Percentiles rank a stretch among this genome's conserved stretches.
These are phyloP conservation scores for Zea mays DNA, from an alignment of 176 grass and related monocot genomes.

Conservation along the genomic window Zm-B73-REFERENCE-NAM-5.0 NC_050097.1:216931501-216932000, in stretches of 20 bases:
- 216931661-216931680: too few species aligned
- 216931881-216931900: constrained; percentile 94
- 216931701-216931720: too few species aligned
- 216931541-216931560: not conserved
- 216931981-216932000: constrained; percentile 30
- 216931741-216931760: not conserved
- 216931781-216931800: constrained; percentile 23
- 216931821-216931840: constrained; percentile 85
- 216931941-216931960: constrained; percentile 79
- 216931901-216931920: constrained; percentile 73
- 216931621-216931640: too few species aligned
- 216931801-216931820: constrained; percentile 95
- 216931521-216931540: not conserved
- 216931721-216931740: not conserved
- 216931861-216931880: constrained; percentile 85
- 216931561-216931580: constrained; percentile 15
- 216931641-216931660: too few species aligned
- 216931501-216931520: constrained; percentile 14
- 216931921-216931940: constrained; percentile 94
- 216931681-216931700: too few species aligned
- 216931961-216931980: constrained; percentile 10
- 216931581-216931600: not conserved
- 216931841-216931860: constrained; percentile 63
- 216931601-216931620: too few species aligned
- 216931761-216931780: constrained; percentile 1